Conservation (phyloP, 1,139 yeast species). For the Saccharomycopsis crataegensis region DNA sequence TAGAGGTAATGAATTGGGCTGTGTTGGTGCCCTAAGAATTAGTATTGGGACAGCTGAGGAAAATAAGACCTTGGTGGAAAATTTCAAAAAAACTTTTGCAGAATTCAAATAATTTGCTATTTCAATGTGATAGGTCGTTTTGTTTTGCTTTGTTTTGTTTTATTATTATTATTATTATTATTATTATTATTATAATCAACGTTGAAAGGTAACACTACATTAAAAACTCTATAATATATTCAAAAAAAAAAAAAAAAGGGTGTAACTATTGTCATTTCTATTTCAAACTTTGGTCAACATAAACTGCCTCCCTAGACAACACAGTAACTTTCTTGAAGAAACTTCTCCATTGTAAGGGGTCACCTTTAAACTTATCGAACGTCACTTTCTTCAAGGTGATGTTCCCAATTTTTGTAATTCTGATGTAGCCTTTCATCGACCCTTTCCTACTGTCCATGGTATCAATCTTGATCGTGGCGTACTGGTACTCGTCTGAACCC, state of each 20-base stretch:
- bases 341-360: conserved; percentile 63
- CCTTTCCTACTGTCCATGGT: conserved; percentile 41
- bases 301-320: conserved; percentile 45
- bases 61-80: conserved; percentile 48
- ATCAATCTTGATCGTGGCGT: conserved; percentile 34
- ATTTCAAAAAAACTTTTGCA: conserved; percentile 36
- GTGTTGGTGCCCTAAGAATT: conserved; percentile 78
- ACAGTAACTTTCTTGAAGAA: conserved; percentile 48
- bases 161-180: too few species aligned
- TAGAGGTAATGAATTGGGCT: conserved; percentile 85
- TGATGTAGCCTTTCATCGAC: conserved; percentile 41
- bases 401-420: conserved; percentile 32
- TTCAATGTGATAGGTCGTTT: background rate
- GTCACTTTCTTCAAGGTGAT: conserved; percentile 37
- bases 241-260: too few species aligned
- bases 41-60: conserved; percentile 82
- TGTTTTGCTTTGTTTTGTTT: background rate
- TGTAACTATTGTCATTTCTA: background rate
- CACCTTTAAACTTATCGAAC: conserved; percentile 48
- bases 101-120: conserved; percentile 18
- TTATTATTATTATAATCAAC: too few species aligned
- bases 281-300: conserved; percentile 24
- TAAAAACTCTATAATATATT: too few species aligned
- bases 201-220: too few species aligned
- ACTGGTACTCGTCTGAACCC: conserved; percentile 1